Conservation (phyloP, 768 basidiomycete species). For the Fibroporia radiculosa region DNA sequence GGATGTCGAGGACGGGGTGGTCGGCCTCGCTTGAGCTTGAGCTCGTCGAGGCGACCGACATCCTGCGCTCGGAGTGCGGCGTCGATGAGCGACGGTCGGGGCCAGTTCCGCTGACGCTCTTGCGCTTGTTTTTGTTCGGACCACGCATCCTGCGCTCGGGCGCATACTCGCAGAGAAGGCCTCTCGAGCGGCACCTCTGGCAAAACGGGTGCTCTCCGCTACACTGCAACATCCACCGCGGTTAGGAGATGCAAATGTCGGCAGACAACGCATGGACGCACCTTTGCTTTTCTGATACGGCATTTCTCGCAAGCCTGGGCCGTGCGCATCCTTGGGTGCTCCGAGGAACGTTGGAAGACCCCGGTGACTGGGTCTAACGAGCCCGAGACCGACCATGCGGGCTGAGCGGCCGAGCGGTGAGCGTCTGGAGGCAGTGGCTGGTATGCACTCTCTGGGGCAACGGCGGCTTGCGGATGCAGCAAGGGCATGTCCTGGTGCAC, state of each 20-base stretch:
- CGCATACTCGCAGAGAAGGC: slow-evolving; percentile 58
- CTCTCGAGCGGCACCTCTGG: slow-evolving; percentile 52
- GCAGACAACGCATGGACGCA: slow-evolving; percentile 21
- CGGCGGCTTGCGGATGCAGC: background rate
- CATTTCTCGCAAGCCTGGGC: slow-evolving; percentile 75
- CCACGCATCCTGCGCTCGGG: slow-evolving; percentile 58
- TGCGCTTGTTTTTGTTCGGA: slow-evolving; percentile 46
- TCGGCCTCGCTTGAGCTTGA: slow-evolving; percentile 8
- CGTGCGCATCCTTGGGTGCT: slow-evolving; percentile 59
- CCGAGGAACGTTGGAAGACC: slow-evolving; percentile 57
- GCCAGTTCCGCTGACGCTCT: background rate
- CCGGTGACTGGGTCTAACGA: slow-evolving; percentile 57
- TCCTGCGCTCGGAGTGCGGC: slow-evolving; percentile 4
- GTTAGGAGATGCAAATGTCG: background rate
- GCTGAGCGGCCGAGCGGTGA: slow-evolving; percentile 8
- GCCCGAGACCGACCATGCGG: slow-evolving; percentile 37
- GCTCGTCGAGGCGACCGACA: slow-evolving; percentile 7
- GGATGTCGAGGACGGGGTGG: slow-evolving; percentile 2
- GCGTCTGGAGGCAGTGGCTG: background rate
- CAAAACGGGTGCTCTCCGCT: slow-evolving; percentile 66
- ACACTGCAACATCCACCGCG: slow-evolving; percentile 35
- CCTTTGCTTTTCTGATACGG: slow-evolving; percentile 67
- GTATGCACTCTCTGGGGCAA: background rate
- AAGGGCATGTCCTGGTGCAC: background rate
- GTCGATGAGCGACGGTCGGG: slow-evolving; percentile 1